Evolutionary conservation across 345 rosid genomes (phyloP), one percentile per base, ranked within the genome.

Genomic region (Sonneratia alba): DNA sequence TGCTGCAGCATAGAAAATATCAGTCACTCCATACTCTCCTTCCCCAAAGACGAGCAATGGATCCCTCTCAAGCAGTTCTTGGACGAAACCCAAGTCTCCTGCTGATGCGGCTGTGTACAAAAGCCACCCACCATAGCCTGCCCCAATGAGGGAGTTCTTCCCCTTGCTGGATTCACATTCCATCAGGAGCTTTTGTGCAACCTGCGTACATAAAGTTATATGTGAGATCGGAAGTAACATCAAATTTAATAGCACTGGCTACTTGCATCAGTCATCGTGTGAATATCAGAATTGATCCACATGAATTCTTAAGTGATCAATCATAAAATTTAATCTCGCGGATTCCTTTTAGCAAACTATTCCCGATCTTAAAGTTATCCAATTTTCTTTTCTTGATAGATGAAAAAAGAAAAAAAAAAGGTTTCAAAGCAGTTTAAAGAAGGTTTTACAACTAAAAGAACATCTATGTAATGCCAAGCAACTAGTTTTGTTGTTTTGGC

Each of bases 21-120:
- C 98, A 34, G 97, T 91, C 47, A 94, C 97, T 49, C 98, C 98
- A 74, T 85, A 94, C 69, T 94, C 98, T 72, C 97, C 96, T 85
- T 94, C 97, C 24, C 98, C 98, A 27, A 94, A 94, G 22, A 94
- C 96, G 37, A 94, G 86, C 32, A 94, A 75, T 69, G 96, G 92
- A 72, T 89, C 89, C 72, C 80, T 84, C 22, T 85, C 81, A 21
- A 94, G 95, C 45, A 94, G 90, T 63, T 86, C 80, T 62, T 76
- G 87, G 57, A 90, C 85, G 62, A 94, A 91, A n/a, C 72, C 62
- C 56, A 85, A 74, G 83, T 94, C 95, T n/a, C 98, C 98, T 22
- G 98, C 97, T 2, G 98, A 94, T 49, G 98, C 97, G 49, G 98
- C 95, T 16, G 97, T 88, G 84, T 94, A 94, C 73, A 94, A 71